phyloP scores from a whole-genome alignment of 306 rosid species.

The Trichosanthes cucumerina region DNA sequence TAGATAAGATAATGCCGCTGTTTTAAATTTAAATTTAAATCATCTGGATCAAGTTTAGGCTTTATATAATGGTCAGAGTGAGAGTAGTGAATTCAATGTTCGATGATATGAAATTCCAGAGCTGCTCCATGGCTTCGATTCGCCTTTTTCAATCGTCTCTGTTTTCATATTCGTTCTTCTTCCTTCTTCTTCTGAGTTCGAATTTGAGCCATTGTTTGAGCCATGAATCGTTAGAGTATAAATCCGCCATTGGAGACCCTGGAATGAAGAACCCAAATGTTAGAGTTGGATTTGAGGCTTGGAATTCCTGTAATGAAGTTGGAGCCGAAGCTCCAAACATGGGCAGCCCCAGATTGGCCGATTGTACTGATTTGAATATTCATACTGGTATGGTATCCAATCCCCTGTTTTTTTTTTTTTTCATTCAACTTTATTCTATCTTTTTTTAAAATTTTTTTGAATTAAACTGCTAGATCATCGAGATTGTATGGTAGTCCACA shows the following conservation, averaged over 20 bases:
- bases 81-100: too few relatives aligned
- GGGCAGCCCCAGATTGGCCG: slow-evolving; percentile 54
- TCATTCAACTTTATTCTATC: neutral
- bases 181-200: neutral
- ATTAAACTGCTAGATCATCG: neutral
- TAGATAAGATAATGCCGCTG: too few relatives aligned
- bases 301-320: slow-evolving; percentile 54
- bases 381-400: neutral
- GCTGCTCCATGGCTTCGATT: too few relatives aligned
- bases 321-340: slow-evolving; percentile 41
- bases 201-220: neutral
- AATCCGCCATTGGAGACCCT: slow-evolving; percentile 41
- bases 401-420: too few relatives aligned
- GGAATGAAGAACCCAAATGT: slow-evolving; percentile 34
- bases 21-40: too few relatives aligned
- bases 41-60: too few relatives aligned
- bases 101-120: too few relatives aligned
- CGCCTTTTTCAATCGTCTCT: too few relatives aligned
- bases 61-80: too few relatives aligned
- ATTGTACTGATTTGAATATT: slow-evolving; percentile 29
- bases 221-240: slow-evolving; percentile 11
- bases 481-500: neutral
- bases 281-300: slow-evolving; percentile 48
- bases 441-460: neutral
- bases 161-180: neutral